Evolutionary conservation across 1,284 basidiomycete species (phyloP).

Genomic region (Schizophyllum commune): DNA sequence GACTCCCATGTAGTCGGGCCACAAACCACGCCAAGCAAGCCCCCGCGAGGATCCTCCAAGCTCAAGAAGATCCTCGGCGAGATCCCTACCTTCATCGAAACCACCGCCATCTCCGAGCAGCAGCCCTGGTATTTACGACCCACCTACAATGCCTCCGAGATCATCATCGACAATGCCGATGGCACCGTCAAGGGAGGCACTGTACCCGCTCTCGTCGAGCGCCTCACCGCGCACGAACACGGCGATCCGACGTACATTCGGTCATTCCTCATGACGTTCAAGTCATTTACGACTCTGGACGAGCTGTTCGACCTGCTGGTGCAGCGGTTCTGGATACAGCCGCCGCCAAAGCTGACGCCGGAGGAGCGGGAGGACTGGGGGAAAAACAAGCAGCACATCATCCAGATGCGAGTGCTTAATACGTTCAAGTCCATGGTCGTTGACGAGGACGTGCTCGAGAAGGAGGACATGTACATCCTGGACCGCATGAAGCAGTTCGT

Average conservation of each 20-base stretch:
- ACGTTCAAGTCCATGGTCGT: conserved; percentile 76
- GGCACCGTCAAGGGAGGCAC: conserved; percentile 84
- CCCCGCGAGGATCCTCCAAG: conserved; percentile 44
- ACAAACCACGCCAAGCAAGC: conserved; percentile 12
- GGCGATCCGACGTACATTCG: conserved; percentile 80
- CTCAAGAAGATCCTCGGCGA: conserved; percentile 72
- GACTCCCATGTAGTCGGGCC: conserved; percentile 6
- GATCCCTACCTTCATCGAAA: conserved; percentile 26
- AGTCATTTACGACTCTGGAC: conserved; percentile 86
- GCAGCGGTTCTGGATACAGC: conserved; percentile 73
- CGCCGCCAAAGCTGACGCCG: conserved; percentile 63
- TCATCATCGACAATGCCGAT: conserved; percentile 73
- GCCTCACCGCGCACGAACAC: conserved; percentile 85
- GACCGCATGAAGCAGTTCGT: conserved; percentile 76
- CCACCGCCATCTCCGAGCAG: conserved; percentile 22
- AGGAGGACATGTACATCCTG: conserved; percentile 73
- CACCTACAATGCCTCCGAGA: conserved; percentile 74
- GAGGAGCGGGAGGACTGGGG: conserved; percentile 78
- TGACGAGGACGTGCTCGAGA: conserved; percentile 76
- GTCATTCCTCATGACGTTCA: conserved; percentile 96
- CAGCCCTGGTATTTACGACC: conserved; percentile 82
- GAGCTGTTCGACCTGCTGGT: conserved; percentile 85
- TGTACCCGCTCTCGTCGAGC: conserved; percentile 77
- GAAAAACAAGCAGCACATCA: conserved; percentile 83
- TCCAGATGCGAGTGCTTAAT: conserved; percentile 81